Percentiles rank a stretch among this genome's conserved stretches.
Conservation (phyloP, 2,329 filamentous ascomycete genomes). For the Immersiporthe knoxdaviesiana region DNA sequence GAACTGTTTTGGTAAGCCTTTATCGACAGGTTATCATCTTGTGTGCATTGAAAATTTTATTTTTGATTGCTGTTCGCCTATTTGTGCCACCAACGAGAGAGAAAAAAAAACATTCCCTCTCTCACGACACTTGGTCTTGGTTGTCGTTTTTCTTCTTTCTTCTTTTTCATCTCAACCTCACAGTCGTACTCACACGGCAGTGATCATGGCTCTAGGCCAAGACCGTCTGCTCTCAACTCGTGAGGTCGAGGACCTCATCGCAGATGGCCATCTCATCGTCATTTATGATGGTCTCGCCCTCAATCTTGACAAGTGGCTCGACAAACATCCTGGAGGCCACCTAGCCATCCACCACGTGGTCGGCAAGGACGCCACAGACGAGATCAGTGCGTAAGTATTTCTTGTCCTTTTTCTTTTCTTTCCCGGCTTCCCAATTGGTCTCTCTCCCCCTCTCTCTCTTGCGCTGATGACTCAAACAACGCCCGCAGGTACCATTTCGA, state of each 20-base stretch:
- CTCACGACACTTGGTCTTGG: not conserved
- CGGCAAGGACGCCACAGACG: constrained; percentile 61
- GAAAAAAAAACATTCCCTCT: not conserved
- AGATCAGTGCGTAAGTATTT: constrained; percentile 62
- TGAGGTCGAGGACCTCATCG: constrained; percentile 56
- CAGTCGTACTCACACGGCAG: constrained; percentile 1
- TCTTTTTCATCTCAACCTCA: not conserved
- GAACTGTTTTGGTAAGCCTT: not conserved
- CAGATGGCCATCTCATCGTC: constrained; percentile 58
- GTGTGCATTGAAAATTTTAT: not conserved
- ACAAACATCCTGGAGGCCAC: constrained; percentile 61
- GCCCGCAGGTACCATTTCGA: constrained; percentile 60
- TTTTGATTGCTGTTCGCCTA: not conserved
- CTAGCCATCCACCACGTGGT: constrained; percentile 66
- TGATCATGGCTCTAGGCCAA: constrained; percentile 40
- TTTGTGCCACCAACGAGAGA: not conserved
- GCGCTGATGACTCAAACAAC: constrained; percentile 33
- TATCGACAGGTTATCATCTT: constrained; percentile 4
- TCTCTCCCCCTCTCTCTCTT: not conserved
- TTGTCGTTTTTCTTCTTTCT: not conserved
- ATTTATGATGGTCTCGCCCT: constrained; percentile 59
- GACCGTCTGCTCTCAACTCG: constrained; percentile 48
- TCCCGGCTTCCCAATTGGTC: constrained; percentile 17
- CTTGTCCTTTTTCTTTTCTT: constrained; percentile 29
- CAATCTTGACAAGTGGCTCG: constrained; percentile 60